Base-by-base conservation (phyloP, 208 protist species). In the Trypanosoma conorhini region DNA sequence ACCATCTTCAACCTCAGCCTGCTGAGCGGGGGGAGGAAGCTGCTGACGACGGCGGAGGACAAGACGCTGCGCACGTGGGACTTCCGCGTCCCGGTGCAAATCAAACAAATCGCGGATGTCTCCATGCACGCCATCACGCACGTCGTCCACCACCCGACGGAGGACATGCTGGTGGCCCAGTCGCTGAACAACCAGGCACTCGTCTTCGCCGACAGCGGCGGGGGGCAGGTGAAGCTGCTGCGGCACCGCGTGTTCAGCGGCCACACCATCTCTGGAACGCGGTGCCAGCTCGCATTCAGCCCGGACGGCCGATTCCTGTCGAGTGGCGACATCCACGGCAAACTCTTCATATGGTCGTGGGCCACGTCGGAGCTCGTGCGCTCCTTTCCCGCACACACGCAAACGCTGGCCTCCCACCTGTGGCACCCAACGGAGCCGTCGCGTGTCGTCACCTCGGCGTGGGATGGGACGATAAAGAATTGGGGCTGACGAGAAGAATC, bases 1-100 rank as follows among this genome's bases (percentile, higher is more conserved):
- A 84, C 94, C 38, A 97, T 99, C 52, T 98, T 99, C 77, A 94
- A 98, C 22, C 63, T 99, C 24, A 97, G 91, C 0, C 97, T 99
- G 55, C 70, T 99, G 26, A 96, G 98, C 66, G 76, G 89, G n/a
- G 89, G 89, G 31, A 70, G 78, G 19, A 91, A 98, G 60, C 93
- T 99, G 68, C 88, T 99, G 12, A 95, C 95, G 13, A 98, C 95
- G 31, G 87, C 92, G 52, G 97, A 99, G 58, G 98, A 99, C 84
- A 98, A 98, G 75, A 96, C 92, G 44, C 73, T 99, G 40, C 91
- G 97, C 65, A 88, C 98, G 17, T 99, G 98, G 98, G 98, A 99
- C 57, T 98, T 91, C 66, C 89, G 95, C 57, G 94, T 98, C 42
- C 97, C 98, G 5, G 96, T 99, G 22, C 94, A 95, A 26, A 97